Evolutionary conservation across 2,329 filamentous ascomycete genomes (phyloP).

Genomic region (Venturiaceae sp.): DNA sequence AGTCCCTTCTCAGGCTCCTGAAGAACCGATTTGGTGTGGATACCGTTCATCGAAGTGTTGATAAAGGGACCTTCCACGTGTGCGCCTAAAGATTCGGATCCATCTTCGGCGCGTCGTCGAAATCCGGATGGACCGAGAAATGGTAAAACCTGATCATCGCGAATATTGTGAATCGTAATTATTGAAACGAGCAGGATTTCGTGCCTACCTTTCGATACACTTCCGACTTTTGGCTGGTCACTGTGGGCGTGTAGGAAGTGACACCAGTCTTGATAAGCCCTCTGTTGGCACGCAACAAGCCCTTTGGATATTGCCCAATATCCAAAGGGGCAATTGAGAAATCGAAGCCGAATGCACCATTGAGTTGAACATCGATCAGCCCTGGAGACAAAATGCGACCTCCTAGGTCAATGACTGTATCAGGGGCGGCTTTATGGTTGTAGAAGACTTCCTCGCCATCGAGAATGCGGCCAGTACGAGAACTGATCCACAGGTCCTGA

Average conservation of each 20-base stretch:
- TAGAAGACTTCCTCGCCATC: slow-evolving; percentile 58
- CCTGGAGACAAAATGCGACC: slow-evolving; percentile 79
- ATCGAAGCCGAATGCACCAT: slow-evolving; percentile 88
- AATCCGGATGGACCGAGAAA: slow-evolving; percentile 64
- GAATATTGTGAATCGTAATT: neutral
- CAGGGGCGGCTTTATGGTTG: slow-evolving; percentile 57
- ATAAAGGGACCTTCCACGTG: slow-evolving; percentile 91
- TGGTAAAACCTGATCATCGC: slow-evolving; percentile 49
- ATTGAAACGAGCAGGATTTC: neutral
- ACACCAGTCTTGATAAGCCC: slow-evolving; percentile 69
- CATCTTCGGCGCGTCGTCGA: slow-evolving; percentile 51
- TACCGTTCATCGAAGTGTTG: slow-evolving; percentile 71
- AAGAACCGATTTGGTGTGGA: slow-evolving; percentile 69
- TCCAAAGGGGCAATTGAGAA: slow-evolving; percentile 70
- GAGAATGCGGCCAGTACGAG: slow-evolving; percentile 70
- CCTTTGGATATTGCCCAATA: slow-evolving; percentile 59
- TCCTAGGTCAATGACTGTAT: slow-evolving; percentile 66
- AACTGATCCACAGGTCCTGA: slow-evolving; percentile 84
- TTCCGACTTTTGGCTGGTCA: slow-evolving; percentile 71
- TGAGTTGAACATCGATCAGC: slow-evolving; percentile 85
- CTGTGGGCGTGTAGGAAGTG: slow-evolving; percentile 77
- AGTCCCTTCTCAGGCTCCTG: slow-evolving; percentile 51
- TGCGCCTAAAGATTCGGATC: slow-evolving; percentile 79
- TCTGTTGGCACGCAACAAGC: slow-evolving; percentile 61
- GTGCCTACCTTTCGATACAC: slow-evolving; percentile 62